These are phyloP conservation scores for Hyphopichia homilentoma DNA, from an alignment of 805 yeast species.

Conservation along the genomic window DNA sequence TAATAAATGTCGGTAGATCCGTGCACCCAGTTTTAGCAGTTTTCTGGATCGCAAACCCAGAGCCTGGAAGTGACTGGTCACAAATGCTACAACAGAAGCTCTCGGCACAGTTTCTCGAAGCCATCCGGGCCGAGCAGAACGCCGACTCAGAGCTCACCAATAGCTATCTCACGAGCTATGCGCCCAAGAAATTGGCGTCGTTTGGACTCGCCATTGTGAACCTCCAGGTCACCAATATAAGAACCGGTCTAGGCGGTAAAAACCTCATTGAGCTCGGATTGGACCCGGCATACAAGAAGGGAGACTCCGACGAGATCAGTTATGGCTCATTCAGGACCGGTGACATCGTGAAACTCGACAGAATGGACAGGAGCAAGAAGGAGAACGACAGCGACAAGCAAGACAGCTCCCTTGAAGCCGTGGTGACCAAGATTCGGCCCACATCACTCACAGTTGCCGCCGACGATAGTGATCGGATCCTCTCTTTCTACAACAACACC, in stretches of 20 bases:
- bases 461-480: conserved; percentile 45
- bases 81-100: conserved; percentile 1
- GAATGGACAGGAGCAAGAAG: conserved; percentile 26
- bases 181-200: conserved; percentile 64
- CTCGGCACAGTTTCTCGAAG: conserved; percentile 17
- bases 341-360: conserved; percentile 67
- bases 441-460: conserved; percentile 55
- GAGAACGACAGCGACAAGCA: too few species aligned
- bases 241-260: conserved; percentile 80
- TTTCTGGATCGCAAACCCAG: too few species aligned
- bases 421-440: conserved; percentile 52
- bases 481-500: conserved; percentile 43
- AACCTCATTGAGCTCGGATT: conserved; percentile 57
- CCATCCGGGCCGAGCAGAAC: conserved; percentile 34
- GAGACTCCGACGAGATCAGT: conserved; percentile 28
- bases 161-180: conserved; percentile 25
- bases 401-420: too few species aligned
- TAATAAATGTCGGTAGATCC: too few species aligned
- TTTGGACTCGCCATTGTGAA: conserved; percentile 77
- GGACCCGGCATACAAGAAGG: conserved; percentile 45
- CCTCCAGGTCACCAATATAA: conserved; percentile 53
- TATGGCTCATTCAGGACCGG: conserved; percentile 63
- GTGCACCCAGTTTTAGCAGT: too few species aligned
- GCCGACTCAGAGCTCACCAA: conserved; percentile 32
- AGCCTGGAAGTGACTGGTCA: too few species aligned